Percentiles rank a stretch among this genome's conserved stretches.
These are phyloP conservation scores for Exserohilum turcica DNA, from an alignment of 2,329 filamentous ascomycete genomes.

Conservation along the genomic window DNA sequence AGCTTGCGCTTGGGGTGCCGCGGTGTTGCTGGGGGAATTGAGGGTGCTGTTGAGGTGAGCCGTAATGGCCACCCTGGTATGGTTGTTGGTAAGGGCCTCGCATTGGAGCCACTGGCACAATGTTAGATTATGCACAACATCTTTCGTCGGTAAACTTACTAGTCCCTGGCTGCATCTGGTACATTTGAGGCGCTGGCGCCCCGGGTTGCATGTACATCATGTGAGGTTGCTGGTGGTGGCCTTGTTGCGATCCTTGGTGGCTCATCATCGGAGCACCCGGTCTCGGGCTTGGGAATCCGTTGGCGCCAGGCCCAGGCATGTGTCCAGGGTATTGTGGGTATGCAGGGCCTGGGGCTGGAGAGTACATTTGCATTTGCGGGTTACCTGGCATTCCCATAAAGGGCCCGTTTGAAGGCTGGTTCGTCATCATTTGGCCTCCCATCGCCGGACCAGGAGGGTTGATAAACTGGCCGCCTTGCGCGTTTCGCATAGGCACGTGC, in stretches of 20 bases:
- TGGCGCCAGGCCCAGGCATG: slow-evolving; percentile 63
- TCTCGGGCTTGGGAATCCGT: slow-evolving; percentile 87
- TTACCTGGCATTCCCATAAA: slow-evolving; percentile 72
- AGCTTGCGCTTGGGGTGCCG: slow-evolving; percentile 48
- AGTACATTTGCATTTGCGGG: slow-evolving; percentile 83
- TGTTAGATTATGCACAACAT: slow-evolving; percentile 13
- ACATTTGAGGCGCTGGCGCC: slow-evolving; percentile 76
- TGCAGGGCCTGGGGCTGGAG: slow-evolving; percentile 67
- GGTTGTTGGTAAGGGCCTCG: slow-evolving; percentile 46
- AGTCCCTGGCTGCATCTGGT: slow-evolving; percentile 72
- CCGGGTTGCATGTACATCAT: slow-evolving; percentile 77
- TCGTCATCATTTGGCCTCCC: slow-evolving; percentile 79
- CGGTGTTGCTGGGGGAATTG: slow-evolving; percentile 49
- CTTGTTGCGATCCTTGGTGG: slow-evolving; percentile 91
- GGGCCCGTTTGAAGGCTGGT: slow-evolving; percentile 67
- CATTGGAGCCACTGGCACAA: slow-evolving; percentile 46
- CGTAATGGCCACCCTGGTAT: slow-evolving; percentile 48
- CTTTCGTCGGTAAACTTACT: slow-evolving; percentile 63
- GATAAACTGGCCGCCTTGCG: slow-evolving; percentile 75
- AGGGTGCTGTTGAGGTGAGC: slow-evolving; percentile 48
- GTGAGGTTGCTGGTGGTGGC: slow-evolving; percentile 67
- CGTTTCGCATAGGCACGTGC: slow-evolving; percentile 73
- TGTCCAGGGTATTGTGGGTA: slow-evolving; percentile 65
- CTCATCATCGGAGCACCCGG: slow-evolving; percentile 88
- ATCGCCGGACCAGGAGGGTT: slow-evolving; percentile 72